A percentile compares a stretch with the other conserved stretches of the same genome.
Conservation (phyloP, 1,284 basidiomycete species). For the Puccinia novopanici region DNA sequence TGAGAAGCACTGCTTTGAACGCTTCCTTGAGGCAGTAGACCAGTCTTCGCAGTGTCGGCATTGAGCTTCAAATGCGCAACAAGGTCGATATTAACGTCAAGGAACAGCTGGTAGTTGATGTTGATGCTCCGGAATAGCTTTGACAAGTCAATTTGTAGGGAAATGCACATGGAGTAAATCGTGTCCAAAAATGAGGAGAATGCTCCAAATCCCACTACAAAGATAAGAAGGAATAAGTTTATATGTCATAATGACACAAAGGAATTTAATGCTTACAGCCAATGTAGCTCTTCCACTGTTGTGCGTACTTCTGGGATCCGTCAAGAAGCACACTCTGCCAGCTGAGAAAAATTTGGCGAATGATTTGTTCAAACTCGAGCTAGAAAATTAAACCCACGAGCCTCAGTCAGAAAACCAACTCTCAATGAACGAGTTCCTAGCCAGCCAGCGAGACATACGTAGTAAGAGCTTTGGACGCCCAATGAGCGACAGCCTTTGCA, state of each 20-base stretch:
- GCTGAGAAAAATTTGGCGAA: neutral
- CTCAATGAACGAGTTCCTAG: too few relatives aligned
- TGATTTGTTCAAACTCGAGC: constrained; percentile 18
- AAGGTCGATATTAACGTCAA: neutral
- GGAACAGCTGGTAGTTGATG: constrained; percentile 2
- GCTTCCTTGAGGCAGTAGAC: neutral
- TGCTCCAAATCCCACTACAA: neutral
- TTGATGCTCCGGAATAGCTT: neutral
- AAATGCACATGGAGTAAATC: neutral
- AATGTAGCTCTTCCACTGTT: neutral
- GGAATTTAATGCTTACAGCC: neutral
- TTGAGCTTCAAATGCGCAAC: neutral
- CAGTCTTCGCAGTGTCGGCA: neutral
- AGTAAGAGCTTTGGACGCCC: constrained; percentile 2
- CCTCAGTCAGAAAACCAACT: neutral
- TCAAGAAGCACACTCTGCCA: constrained; percentile 16
- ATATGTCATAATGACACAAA: neutral
- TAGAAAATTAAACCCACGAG: neutral
- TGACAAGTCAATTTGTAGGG: neutral
- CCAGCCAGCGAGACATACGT: neutral
- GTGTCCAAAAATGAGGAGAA: neutral
- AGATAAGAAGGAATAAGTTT: neutral
- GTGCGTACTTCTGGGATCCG: neutral
- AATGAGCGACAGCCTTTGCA: neutral
- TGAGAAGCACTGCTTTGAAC: neutral